These are phyloP conservation scores for Penicillium arizonense DNA, from an alignment of 495 filamentous ascomycete species.

Conservation along the genomic window DNA sequence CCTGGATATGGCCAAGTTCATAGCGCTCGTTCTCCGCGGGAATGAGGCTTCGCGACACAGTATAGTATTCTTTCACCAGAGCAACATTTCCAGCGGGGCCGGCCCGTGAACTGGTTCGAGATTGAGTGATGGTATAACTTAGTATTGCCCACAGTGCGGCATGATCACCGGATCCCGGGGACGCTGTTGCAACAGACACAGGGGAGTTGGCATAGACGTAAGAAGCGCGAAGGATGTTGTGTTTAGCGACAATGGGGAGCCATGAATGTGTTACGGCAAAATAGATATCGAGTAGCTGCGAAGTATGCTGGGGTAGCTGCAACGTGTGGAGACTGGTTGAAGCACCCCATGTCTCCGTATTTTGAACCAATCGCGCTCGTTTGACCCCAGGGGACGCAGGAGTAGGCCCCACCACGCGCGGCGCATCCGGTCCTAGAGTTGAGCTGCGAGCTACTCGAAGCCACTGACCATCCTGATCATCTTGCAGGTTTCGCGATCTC, in stretches of 20 bases:
- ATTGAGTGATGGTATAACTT: conserved; percentile 52
- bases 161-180: conserved; percentile 53
- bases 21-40: conserved; percentile 56
- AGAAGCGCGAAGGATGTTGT: conserved; percentile 56
- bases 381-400: conserved; percentile 27
- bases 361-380: conserved; percentile 26
- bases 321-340: conserved; percentile 23
- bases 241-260: conserved; percentile 71
- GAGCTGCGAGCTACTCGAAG: conserved; percentile 34
- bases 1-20: conserved; percentile 61
- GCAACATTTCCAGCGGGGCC: conserved; percentile 18
- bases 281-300: conserved; percentile 66
- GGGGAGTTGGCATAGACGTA: conserved; percentile 51
- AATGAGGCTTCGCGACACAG: conserved; percentile 56
- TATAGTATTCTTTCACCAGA: conserved; percentile 50
- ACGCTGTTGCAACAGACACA: conserved; percentile 38
- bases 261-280: conserved; percentile 72
- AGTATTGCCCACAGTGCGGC: conserved; percentile 64
- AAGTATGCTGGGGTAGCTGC: conserved; percentile 58
- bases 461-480: conserved; percentile 30
- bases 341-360: conserved; percentile 12
- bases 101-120: conserved; percentile 23
- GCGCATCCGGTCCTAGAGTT: conserved; percentile 27
- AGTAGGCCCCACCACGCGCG: conserved; percentile 29
- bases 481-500: conserved; percentile 37